These are phyloP conservation scores for Gracilariopsis chorda DNA, from an alignment of 23 red algal species.

Conservation along the genomic window DNA sequence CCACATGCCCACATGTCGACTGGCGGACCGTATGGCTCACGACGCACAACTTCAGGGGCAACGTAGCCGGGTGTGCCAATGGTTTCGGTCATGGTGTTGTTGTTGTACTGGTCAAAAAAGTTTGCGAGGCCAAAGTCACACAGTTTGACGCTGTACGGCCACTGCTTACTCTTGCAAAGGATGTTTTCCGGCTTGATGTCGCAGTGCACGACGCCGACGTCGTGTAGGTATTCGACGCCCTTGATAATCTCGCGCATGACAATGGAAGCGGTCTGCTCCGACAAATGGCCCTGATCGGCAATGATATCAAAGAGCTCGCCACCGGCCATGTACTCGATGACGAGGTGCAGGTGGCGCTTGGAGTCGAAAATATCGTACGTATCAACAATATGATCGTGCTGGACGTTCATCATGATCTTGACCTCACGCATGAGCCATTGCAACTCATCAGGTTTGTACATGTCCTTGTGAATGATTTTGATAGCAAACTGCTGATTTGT, in stretches of 20 bases:
- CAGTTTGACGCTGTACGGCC: slow-evolving; percentile 78
- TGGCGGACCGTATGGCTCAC: slow-evolving; percentile 72
- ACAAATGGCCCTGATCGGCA: slow-evolving; percentile 69
- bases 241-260: slow-evolving; percentile 85
- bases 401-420: slow-evolving; percentile 44
- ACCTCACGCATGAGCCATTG: slow-evolving; percentile 73
- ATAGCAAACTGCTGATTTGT: slow-evolving; percentile 76
- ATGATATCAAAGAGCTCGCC: slow-evolving; percentile 95
- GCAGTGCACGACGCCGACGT: slow-evolving; percentile 82
- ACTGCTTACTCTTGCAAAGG: slow-evolving; percentile 66
- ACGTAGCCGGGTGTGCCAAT: slow-evolving; percentile 98
- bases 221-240: slow-evolving; percentile 84
- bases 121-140: slow-evolving; percentile 85
- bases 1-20: slow-evolving; percentile 95
- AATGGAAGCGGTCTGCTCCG: slow-evolving; percentile 52
- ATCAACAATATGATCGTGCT: slow-evolving; percentile 76
- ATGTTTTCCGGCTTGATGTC: slow-evolving; percentile 93
- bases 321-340: slow-evolving; percentile 89
- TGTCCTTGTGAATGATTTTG: slow-evolving; percentile 82
- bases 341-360: slow-evolving; percentile 67
- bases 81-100: slow-evolving; percentile 28
- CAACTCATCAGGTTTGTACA: slow-evolving; percentile 49
- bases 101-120: slow-evolving; percentile 50
- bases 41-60: slow-evolving; percentile 87
- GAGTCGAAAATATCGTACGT: slow-evolving; percentile 93